These are phyloP conservation scores for Prunus armeniaca DNA, from an alignment of 306 rosid species.

Conservation along the genomic window DNA sequence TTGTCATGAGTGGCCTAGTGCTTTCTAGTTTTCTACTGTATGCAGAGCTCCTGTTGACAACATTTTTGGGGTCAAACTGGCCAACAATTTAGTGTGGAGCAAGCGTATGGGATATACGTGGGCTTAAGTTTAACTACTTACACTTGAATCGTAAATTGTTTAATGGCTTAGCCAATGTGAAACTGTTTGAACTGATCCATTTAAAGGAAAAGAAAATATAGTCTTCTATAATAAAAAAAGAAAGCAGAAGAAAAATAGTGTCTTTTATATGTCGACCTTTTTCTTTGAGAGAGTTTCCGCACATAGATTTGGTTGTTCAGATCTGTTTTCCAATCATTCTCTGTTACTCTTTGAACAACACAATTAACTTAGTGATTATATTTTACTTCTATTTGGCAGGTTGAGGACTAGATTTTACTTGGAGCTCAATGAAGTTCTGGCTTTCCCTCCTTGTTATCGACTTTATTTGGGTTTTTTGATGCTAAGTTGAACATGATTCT, in stretches of 20 bases:
- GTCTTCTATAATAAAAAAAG: too few species aligned
- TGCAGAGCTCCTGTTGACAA: neutral
- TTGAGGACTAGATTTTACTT: constrained; percentile 1
- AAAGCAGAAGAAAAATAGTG: too few species aligned
- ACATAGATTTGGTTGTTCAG: neutral
- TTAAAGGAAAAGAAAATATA: neutral
- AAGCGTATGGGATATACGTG: neutral
- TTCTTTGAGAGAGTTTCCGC: neutral
- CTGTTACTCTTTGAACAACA: neutral
- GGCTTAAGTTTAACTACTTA: neutral
- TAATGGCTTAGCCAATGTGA: neutral
- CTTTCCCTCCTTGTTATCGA: neutral
- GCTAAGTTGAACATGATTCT: neutral
- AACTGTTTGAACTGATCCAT: neutral
- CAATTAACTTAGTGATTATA: neutral
- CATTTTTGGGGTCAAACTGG: neutral
- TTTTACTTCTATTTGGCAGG: neutral
- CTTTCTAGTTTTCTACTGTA: neutral
- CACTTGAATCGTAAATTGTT: neutral
- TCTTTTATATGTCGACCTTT: neutral
- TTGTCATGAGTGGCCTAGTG: neutral
- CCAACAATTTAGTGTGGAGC: neutral
- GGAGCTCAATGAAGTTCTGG: neutral
- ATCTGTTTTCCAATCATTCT: neutral
- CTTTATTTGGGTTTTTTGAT: neutral